phyloP scores from a whole-genome alignment of 164 flowering plant species.

The Sextonia rubra region DNA sequence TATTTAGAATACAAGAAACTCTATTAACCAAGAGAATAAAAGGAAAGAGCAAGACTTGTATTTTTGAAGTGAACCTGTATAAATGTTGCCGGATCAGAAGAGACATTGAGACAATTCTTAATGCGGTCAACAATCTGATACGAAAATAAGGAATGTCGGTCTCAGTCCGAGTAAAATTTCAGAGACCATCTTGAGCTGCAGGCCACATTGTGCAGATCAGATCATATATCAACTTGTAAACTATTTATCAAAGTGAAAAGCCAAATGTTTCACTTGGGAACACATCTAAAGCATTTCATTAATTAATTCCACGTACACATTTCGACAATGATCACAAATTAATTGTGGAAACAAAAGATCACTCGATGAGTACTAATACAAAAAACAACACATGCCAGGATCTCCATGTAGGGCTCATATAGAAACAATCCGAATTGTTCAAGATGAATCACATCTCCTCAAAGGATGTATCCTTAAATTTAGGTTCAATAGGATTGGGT shows the following conservation, averaged over 20 bases:
- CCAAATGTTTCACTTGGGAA: not conserved
- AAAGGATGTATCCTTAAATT: too few species aligned
- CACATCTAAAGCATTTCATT: not conserved
- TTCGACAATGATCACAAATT: not conserved
- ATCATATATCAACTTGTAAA: too few species aligned
- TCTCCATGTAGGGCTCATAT: too few species aligned
- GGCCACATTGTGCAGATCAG: not conserved
- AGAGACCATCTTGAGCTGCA: not conserved
- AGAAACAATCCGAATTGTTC: too few species aligned
- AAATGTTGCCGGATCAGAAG: conserved; percentile 39
- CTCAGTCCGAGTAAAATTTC: not conserved
- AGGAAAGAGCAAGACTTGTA: not conserved
- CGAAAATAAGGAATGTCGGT: not conserved
- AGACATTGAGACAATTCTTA: conserved; percentile 24
- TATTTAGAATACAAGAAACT: conserved; percentile 18
- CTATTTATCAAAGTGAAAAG: not conserved
- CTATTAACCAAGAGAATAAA: not conserved
- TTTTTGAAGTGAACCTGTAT: conserved; percentile 31
- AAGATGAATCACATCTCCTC: too few species aligned
- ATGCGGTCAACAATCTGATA: conserved; percentile 32
- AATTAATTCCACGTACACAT: not conserved
- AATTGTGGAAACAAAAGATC: too few species aligned
- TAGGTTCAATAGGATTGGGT: too few species aligned
- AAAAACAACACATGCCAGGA: too few species aligned
- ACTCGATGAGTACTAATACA: too few species aligned